Base-by-base conservation (phyloP, 1,284 basidiomycete species). In the Crepidotus sp. region DNA sequence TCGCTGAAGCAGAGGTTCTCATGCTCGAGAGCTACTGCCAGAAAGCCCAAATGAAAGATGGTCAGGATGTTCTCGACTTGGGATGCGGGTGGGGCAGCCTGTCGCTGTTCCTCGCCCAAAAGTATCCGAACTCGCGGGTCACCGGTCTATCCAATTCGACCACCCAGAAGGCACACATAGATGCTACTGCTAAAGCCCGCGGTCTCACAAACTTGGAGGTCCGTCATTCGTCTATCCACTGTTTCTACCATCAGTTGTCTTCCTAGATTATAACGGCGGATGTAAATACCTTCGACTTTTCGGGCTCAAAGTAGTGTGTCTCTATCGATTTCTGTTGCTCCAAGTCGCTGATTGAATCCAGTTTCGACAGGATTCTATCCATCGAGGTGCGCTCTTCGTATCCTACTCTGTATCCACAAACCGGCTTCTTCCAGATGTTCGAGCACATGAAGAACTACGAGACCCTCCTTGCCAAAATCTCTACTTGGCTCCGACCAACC, bases 371-470 rank as follows among this genome's bases (percentile, higher is more conserved):
- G 43, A 80, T 87, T 45, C 55, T 87, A 7, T 81, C 80, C 13
- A 86, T 87, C 47, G 84, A 87, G 61, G 76, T 73, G 48, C 22
- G 50, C 39, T 27, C 10, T 40, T 14, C 15, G 15, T 14, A 3
- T 36, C 22, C 17, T 37, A 14, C 21, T 40, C 25, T 7, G 30
- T 25, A 18, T 26, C 27, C 29, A 14, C 4, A 22, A 26, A 7
- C 10, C 7, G 21, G 21, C 21, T 22, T 6, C 21, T 22, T 22
- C 6, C 37, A 78, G 73, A 87, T 88, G 83, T 83, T 88, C 51
- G 84, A 88, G 55, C 85, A 88, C 58, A 84, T 85, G 82, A 85
- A 83, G 64, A 82, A 83, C 56, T 87, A 87, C 62, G 66, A 83
- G 42, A 56, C 63, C 5, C 73, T 88, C 15, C 70, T 88, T 51